Evolutionary conservation across 768 basidiomycete genomes (phyloP).

Genomic region (Fibroporia radiculosa): DNA sequence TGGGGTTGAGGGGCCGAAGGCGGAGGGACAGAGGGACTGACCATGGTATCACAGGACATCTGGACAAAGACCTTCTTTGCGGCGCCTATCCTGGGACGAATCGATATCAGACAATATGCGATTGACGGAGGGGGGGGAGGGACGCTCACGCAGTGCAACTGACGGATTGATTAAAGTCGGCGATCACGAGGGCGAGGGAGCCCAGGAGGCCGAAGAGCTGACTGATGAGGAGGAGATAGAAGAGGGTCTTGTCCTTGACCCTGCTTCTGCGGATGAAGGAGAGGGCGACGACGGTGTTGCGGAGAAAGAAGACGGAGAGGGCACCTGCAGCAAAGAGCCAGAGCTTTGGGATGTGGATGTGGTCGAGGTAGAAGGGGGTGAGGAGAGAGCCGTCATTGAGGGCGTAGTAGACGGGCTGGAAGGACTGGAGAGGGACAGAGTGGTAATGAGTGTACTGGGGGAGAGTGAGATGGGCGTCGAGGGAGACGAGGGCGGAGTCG

Average conservation of each 20-base stretch:
- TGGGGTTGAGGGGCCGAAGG: background rate
- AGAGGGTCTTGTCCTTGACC: slow-evolving; percentile 51
- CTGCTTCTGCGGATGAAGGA: slow-evolving; percentile 47
- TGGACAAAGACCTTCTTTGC: slow-evolving; percentile 10
- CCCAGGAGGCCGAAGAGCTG: slow-evolving; percentile 44
- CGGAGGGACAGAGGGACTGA: slow-evolving; percentile 2
- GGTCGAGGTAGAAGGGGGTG: slow-evolving; percentile 36
- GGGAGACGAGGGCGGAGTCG: slow-evolving; percentile 34
- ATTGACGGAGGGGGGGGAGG: slow-evolving; percentile 22
- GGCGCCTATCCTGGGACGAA: slow-evolving; percentile 7
- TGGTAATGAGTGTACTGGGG: slow-evolving; percentile 40
- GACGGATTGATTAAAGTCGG: slow-evolving; percentile 34
- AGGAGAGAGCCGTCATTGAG: slow-evolving; percentile 55
- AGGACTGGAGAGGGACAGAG: slow-evolving; percentile 32
- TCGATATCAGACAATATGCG: slow-evolving; percentile 34
- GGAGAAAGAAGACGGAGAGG: slow-evolving; percentile 41
- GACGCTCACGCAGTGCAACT: slow-evolving; percentile 44
- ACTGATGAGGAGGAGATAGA: slow-evolving; percentile 47
- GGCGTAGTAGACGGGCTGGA: slow-evolving; percentile 33
- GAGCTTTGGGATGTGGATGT: slow-evolving; percentile 33
- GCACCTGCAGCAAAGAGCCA: slow-evolving; percentile 41
- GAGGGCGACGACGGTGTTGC: slow-evolving; percentile 43
- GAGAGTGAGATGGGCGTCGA: slow-evolving; percentile 43
- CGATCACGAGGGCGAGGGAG: slow-evolving; percentile 35
- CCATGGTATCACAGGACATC: slow-evolving; percentile 18